Evolutionary conservation across 129 eudicot genomes (phyloP), one percentile per base, ranked within the genome.

Genomic region (Rutidosis leptorrhynchoides): DNA sequence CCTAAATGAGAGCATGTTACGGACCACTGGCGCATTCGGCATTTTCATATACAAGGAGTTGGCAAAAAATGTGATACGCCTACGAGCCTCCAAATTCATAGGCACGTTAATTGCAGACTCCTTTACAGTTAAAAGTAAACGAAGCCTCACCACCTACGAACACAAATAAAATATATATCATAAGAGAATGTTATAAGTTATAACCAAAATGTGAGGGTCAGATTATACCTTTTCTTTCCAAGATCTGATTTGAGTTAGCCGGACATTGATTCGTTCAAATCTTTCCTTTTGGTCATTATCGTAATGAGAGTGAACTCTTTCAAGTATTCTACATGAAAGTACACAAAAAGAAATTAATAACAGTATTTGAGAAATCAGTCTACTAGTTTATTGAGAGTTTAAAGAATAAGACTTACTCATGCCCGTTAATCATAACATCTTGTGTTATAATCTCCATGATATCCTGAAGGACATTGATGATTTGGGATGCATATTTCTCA

Each of bases 1-100:
- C 99, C 99, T 93, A 74, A 94, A 94, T 54, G 99, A 94, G 74
- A 94, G 97, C 99, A 94, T 94, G 79, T 94, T 78, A 19, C 95
- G 99, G 63, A 94, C 99, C 84, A 81, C 80, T 28, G 99, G 99
- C 70, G 99, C 97, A 56, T 60, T 52, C 33, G 99, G 99, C 95
- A 94, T 94, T 46, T 61, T 86, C 99, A 94, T 94, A 68, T 89
- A 89, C 55, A 94, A 78, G 25, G 99, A 94, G 82, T 94, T 94
- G 1, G 99, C 89, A 75, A 94, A 94, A 65, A 89, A 94, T 49
- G 99, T 94, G 73, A 87, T 89, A 28, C 99, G 95, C 3, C 99
- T 85, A 66, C 99, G 99, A 72, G 99, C 99, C 67, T 94, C 99
- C 67, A 89, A 58, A 83, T 94, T 94, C 72, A 40, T 94, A 28